Evolutionary conservation across 2,329 filamentous ascomycete genomes (phyloP).

Genomic region (Aureobasidium sp.): DNA sequence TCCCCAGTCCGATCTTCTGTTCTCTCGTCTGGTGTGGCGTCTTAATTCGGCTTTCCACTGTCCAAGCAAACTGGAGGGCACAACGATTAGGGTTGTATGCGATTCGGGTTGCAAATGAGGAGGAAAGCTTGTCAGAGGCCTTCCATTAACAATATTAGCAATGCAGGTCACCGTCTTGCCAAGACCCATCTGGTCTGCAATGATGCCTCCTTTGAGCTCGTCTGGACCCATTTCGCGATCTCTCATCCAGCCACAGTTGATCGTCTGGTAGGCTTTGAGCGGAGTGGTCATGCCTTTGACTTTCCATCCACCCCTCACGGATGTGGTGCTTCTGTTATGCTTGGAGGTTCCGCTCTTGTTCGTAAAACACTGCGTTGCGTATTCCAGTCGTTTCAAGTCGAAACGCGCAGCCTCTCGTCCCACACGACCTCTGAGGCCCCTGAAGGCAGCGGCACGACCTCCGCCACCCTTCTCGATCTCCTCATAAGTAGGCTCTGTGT

Average conservation of each 20-base stretch:
- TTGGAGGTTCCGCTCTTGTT: slow-evolving; percentile 22
- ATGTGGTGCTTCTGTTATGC: slow-evolving; percentile 21
- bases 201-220: slow-evolving; percentile 31
- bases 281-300: slow-evolving; percentile 41
- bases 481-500: background rate
- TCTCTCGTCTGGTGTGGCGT: slow-evolving; percentile 18
- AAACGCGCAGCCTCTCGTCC: background rate
- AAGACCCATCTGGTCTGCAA: slow-evolving; percentile 37
- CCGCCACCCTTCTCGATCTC: background rate
- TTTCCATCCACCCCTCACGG: slow-evolving; percentile 31
- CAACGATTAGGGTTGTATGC: slow-evolving; percentile 37
- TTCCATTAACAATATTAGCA: slow-evolving; percentile 38
- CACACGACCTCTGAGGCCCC: background rate
- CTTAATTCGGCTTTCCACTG: slow-evolving; percentile 33
- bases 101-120: background rate
- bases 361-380: too few relatives aligned
- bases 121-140: slow-evolving; percentile 13
- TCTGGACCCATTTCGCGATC: slow-evolving; percentile 35
- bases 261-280: slow-evolving; percentile 44
- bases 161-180: slow-evolving; percentile 35
- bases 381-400: background rate
- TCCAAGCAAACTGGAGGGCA: slow-evolving; percentile 26
- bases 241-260: slow-evolving; percentile 48
- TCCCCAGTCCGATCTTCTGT: background rate
- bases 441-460: background rate